Base-by-base conservation (phyloP, 31 red algal genomes). In the Porphyra umbilicalis region DNA sequence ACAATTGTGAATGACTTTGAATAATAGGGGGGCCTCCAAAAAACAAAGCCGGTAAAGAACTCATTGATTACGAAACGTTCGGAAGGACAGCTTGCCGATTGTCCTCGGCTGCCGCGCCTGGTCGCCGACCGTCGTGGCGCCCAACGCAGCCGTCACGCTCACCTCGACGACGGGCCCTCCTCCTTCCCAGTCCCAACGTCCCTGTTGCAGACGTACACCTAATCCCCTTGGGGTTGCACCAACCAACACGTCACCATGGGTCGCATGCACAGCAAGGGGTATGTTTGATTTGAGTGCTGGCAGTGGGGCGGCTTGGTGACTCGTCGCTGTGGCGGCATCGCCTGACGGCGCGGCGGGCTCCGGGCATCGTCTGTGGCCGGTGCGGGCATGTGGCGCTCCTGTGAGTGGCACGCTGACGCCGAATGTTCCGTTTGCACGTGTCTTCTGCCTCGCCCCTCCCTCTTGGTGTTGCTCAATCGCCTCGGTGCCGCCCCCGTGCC, bases 191-290 rank as follows among this genome's bases (percentile, higher is more conserved):
- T n/a, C n/a, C n/a, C n/a, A n/a, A n/a, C 57, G 30, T 71, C 57
- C 25, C 57, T 71, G 57, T 71, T 29, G 57, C 57, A 13, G 57
- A n/a, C 57, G 57, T 18, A 4, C 20, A 5, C 0, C 57, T 29
- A n/a, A 71, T 29, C 4, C 30, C 57, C 25, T 0, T 18, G 57
- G 57, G 20, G 57, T 10, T 39, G 79, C 40, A 81, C 38, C 57
- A 36, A 79, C 84, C 78, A 38, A 33, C 39, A 14, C 76, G 35
- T 25, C 85, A 96, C 79, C 42, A 96, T 96, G 94, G 94, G 94
- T 89, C 94, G 94, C 75, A 96, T 96, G 94, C 94, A 96, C 90
- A 96, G 94, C 86, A 96, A 96, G 79, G 93, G 93, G 93, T 95
- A 91, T 77, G 92, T 85, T 39, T 79, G 79, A 31, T 39, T 20